These are phyloP conservation scores for Wallacemonas sp. DNA, from an alignment of 208 protist species.

Conservation along the genomic window DNA sequence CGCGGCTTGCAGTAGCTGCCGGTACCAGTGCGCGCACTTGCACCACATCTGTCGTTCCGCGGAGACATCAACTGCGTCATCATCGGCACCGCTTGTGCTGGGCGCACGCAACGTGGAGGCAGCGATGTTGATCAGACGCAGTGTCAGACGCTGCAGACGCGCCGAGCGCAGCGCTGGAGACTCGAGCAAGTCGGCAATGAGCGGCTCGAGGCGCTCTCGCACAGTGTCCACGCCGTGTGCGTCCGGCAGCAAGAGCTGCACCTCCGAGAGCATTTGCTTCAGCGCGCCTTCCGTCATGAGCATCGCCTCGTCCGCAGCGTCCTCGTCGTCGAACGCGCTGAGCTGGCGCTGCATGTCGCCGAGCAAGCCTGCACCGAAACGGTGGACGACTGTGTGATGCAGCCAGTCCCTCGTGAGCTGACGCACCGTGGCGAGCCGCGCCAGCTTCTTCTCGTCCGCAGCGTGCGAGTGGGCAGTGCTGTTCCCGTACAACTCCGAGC, in stretches of 20 bases:
- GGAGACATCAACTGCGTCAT: not conserved
- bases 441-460: constrained; percentile 26
- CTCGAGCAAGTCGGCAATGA: not conserved
- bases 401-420: constrained; percentile 28
- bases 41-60: not conserved
- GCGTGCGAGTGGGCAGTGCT: constrained; percentile 1
- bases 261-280: constrained; percentile 24
- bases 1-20: not conserved
- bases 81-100: not conserved
- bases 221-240: not conserved
- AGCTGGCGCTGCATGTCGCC: constrained; percentile 23
- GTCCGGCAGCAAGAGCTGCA: constrained; percentile 12
- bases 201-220: not conserved
- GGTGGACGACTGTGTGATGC: constrained; percentile 9
- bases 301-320: constrained; percentile 17
- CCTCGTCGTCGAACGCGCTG: constrained; percentile 20
- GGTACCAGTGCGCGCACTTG: not conserved
- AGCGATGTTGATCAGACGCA: not conserved
- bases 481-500: constrained; percentile 18
- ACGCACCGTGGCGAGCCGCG: constrained; percentile 11
- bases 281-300: constrained; percentile 37
- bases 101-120: not conserved
- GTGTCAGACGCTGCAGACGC: not conserved
- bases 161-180: not conserved
- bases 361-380: constrained; percentile 37